These are phyloP conservation scores for Themeda triandra DNA, from an alignment of 176 grass and related monocot genomes.

Conservation along the genomic window DNA sequence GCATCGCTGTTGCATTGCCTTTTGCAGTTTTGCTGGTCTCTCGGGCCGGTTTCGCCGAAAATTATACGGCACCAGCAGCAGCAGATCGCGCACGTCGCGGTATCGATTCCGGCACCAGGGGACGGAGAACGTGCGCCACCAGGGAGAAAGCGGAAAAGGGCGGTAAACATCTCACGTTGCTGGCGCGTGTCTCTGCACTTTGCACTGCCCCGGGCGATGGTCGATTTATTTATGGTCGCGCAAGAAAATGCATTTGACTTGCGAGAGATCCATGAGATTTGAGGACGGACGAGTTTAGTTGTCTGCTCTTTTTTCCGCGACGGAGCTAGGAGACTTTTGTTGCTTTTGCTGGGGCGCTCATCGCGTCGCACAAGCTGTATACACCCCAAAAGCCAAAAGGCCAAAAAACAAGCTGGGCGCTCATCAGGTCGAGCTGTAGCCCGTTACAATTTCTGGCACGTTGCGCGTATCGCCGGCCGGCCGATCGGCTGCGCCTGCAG, in stretches of 20 bases:
- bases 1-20: constrained; percentile 10
- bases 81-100: not conserved
- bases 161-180: not conserved
- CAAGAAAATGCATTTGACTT: not conserved
- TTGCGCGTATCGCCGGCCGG: not conserved
- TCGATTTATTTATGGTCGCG: not conserved
- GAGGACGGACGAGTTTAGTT: not conserved
- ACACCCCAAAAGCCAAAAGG: too few relatives aligned
- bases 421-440: not conserved
- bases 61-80: constrained; percentile 17
- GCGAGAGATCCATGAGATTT: not conserved
- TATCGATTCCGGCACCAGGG: not conserved
- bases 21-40: not conserved
- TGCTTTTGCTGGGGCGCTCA: not conserved
- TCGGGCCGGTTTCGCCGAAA: constrained; percentile 2
- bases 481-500: too few relatives aligned
- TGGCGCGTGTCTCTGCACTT: not conserved
- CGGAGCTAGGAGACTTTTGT: too few relatives aligned
- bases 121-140: not conserved
- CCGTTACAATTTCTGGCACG: not conserved
- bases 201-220: not conserved
- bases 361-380: too few relatives aligned
- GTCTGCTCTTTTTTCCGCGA: too few relatives aligned
- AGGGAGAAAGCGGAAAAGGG: not conserved
- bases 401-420: too few relatives aligned